Conservation (phyloP, 2,329 filamentous ascomycete species). For the Curvularia spicifera region DNA sequence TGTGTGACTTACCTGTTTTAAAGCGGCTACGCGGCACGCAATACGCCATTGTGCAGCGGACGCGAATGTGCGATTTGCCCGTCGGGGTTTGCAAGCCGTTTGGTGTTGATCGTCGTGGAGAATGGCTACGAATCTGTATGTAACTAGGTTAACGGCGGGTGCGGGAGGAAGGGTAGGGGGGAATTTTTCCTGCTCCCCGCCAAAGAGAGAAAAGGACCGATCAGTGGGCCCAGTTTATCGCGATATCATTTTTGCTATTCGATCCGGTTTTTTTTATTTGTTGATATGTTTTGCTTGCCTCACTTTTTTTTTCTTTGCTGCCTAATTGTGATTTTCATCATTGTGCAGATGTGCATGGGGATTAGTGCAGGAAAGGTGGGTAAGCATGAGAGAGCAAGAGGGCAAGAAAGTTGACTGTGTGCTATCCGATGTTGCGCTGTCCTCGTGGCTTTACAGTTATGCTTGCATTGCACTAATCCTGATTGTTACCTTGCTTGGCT, state of each 20-base stretch:
- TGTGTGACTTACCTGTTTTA: background rate
- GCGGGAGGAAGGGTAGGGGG: background rate
- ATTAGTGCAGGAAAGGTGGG: background rate
- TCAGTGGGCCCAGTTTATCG: background rate
- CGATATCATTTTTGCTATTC: background rate
- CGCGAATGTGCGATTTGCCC: slow-evolving; percentile 8
- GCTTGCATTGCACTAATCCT: slow-evolving; percentile 2
- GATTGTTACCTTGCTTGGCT: background rate
- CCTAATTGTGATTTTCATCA: background rate
- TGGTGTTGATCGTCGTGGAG: background rate
- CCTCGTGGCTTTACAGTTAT: slow-evolving; percentile 1
- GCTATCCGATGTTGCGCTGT: background rate
- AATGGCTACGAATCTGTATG: background rate
- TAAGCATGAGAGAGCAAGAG: background rate
- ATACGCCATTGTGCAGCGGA: background rate
- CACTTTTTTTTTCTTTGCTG: background rate
- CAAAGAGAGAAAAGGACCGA: background rate
- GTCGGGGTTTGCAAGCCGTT: slow-evolving; percentile 1
- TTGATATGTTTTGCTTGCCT: background rate
- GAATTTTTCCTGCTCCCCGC: background rate
- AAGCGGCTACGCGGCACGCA: background rate
- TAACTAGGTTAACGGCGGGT: background rate
- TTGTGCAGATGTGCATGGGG: background rate
- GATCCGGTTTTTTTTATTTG: background rate
- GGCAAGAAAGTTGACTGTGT: background rate